Base-by-base conservation (phyloP, 306 rosid species). In the Sesbania bispinosa region DNA sequence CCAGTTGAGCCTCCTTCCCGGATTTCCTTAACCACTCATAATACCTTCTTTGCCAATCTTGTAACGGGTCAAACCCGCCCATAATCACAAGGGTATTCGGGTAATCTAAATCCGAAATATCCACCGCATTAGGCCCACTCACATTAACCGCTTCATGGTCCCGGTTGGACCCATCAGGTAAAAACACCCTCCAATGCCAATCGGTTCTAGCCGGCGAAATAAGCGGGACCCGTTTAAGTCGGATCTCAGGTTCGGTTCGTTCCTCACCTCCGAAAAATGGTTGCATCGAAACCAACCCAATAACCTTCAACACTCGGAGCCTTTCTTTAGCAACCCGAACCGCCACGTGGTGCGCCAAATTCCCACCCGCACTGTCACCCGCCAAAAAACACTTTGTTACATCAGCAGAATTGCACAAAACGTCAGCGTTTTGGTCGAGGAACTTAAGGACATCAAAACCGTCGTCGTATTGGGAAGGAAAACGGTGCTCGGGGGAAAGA, bases 381-480 rank as follows among this genome's bases (percentile, higher is more conserved):
- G n/a, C n/a, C n/a, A n/a, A n/a, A n/a, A n/a, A n/a, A n/a, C n/a
- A n/a, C n/a, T n/a, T n/a, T n/a, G n/a, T n/a, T n/a, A n/a, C n/a
- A n/a, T n/a, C n/a, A n/a, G n/a, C n/a, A n/a, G n/a, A n/a, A n/a
- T n/a, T n/a, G n/a, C n/a, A n/a, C n/a, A n/a, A n/a, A n/a, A n/a
- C n/a, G n/a, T n/a, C n/a, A n/a, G n/a, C n/a, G n/a, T n/a, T n/a
- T n/a, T n/a, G n/a, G n/a, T n/a, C n/a, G n/a, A n/a, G n/a, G n/a
- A n/a, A n/a, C n/a, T n/a, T n/a, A n/a, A 88, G 33, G 30, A 80
- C 90, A 65, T 79, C 88, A 41, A 83, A 79, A 0, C 93, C 92
- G 73, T 91, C 93, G 52, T 88, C 90, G 85, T 83, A 82, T 15
- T 79, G 96, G 24, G 71, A 71, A 0, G 97, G 97, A 36, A 57